These are phyloP conservation scores for Annulohypoxylon stygium DNA, from an alignment of 495 filamentous ascomycete genomes.

Conservation along the genomic window DNA sequence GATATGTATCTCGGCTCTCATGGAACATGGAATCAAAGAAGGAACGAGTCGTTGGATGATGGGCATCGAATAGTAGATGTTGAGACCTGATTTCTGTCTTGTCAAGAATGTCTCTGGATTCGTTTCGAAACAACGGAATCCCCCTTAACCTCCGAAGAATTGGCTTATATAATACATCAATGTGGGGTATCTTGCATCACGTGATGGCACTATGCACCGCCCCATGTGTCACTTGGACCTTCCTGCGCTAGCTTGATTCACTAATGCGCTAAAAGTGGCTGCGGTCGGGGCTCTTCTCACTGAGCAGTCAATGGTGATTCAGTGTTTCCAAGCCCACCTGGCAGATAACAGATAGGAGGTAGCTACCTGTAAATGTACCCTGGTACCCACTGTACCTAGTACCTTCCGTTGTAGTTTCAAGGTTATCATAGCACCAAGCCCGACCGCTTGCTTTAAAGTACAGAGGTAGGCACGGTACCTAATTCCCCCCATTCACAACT, in stretches of 20 bases:
- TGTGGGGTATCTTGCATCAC: conserved; percentile 1
- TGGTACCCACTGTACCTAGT: conserved; percentile 3
- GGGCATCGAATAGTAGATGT: too few species aligned
- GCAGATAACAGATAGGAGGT: conserved; percentile 16
- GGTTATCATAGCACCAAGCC: conserved; percentile 27
- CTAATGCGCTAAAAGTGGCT: conserved; percentile 9
- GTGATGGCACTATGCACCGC: conserved; percentile 27
- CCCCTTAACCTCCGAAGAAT: neutral
- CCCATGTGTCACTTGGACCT: conserved; percentile 22
- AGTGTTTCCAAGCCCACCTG: conserved; percentile 4
- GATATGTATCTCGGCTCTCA: too few species aligned
- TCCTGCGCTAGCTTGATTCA: conserved; percentile 15
- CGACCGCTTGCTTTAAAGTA: conserved; percentile 39
- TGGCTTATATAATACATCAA: neutral
- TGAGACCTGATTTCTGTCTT: too few species aligned
- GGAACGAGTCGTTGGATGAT: too few species aligned
- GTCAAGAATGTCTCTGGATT: too few species aligned
- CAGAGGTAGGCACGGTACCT: conserved; percentile 35
- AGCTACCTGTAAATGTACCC: conserved; percentile 1
- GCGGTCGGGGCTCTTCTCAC: conserved; percentile 8
- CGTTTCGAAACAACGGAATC: too few species aligned
- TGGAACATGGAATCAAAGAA: too few species aligned
- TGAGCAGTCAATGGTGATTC: conserved; percentile 10
- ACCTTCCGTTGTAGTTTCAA: conserved; percentile 20
- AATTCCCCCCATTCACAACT: conserved; percentile 42